Base-by-base conservation (phyloP, 2,329 filamentous ascomycete species). In the Alternaria triticimaculans region DNA sequence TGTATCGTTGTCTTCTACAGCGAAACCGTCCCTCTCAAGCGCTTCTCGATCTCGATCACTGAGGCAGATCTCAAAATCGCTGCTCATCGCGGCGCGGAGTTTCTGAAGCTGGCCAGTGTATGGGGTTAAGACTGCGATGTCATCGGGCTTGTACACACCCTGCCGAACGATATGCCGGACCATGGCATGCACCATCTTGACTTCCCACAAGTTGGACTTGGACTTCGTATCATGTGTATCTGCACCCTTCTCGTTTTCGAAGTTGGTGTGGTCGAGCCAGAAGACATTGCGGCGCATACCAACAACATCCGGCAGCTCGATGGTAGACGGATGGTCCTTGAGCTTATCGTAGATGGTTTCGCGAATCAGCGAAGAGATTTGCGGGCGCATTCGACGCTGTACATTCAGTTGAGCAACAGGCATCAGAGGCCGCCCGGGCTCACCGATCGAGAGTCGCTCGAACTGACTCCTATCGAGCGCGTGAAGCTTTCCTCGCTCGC, bases 61-160 rank as follows among this genome's bases (percentile, higher is more conserved):
- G 5, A 93, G 67, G 1, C 86, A 81, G n/a, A 93, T 86, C 63
- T 89, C 87, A 60, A 89, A 89, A 5, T 83, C 80, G 2, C 63
- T 73, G 2, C 77, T 72, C 72, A 90, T 78, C 2, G 72, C 75
- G 2, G 71, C 70, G 3, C 84, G 84, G 2, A 91, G 80, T 53
- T 84, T 83, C 5, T 84, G 80, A 2, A 88, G 76, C 64, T 91
- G 88, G 0, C 87, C 88, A 0, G 84, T 71, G 62, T 91, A 91
- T 0, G 88, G 89, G 0, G 91, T 93, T 6, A 94, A 73, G 0
- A 95, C 87, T 0, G 90, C 90, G 62, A 94, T 91, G 2, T 93
- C 88, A 0, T 82, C 82, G 0, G 80, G 77, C 0, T 74, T 76
- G 72, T 94, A 93, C 0, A 69, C 72, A 0, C 90, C 90, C 72